Percentiles rank a stretch among this genome's conserved stretches.
These are phyloP conservation scores for Coix lacrymajobi DNA, from an alignment of 176 grass and related monocot species.

Conservation along the genomic window DNA sequence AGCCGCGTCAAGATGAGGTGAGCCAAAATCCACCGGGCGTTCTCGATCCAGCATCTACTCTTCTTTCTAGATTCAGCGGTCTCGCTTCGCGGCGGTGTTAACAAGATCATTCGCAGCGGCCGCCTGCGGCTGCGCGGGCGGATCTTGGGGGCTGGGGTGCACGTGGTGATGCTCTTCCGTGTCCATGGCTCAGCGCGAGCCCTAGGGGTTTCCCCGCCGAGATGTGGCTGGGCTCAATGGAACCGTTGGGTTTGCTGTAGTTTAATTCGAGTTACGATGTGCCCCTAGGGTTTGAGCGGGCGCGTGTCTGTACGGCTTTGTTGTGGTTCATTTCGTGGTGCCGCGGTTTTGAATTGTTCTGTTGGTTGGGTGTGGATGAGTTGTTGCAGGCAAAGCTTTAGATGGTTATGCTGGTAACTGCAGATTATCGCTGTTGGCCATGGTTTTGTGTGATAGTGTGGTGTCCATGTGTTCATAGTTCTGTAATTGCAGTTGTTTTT, in stretches of 20 bases:
- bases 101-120: not conserved
- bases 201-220: not conserved
- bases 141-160: not conserved
- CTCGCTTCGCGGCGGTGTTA: not conserved
- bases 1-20: conserved; percentile 36
- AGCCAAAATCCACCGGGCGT: not conserved
- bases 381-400: not conserved
- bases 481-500: not conserved
- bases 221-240: not conserved
- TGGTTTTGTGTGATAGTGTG: not conserved
- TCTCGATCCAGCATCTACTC: not conserved
- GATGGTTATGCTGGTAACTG: not conserved
- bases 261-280: not conserved
- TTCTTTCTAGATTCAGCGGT: not conserved
- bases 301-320: not conserved
- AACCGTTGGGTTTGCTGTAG: not conserved
- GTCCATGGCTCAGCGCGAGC: not conserved
- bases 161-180: not conserved
- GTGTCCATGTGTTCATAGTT: not conserved
- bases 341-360: not conserved
- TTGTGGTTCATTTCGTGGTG: not conserved
- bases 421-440: not conserved
- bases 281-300: conserved; percentile 16
- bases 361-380: not conserved
- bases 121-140: not conserved